These are phyloP conservation scores for Tulasnella sp. DNA, from an alignment of 768 basidiomycete species.

Conservation along the genomic window DNA sequence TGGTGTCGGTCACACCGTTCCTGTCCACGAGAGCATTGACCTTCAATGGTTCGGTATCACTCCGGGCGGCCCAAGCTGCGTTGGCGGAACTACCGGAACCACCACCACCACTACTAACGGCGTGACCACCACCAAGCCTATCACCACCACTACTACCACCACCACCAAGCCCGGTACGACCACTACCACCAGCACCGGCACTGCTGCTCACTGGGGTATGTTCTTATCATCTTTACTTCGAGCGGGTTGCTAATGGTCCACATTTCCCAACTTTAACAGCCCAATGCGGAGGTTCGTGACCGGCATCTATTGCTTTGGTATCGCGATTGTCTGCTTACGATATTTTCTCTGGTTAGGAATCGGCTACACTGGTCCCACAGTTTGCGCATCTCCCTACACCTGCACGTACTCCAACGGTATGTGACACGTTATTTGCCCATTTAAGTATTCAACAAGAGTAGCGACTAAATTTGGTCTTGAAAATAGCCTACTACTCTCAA, in stretches of 20 bases:
- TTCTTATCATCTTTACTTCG: neutral
- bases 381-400: neutral
- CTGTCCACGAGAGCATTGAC: constrained; percentile 36
- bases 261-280: neutral
- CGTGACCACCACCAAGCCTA: neutral
- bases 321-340: neutral
- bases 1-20: constrained; percentile 42
- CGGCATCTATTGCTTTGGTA: neutral
- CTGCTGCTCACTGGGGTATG: neutral
- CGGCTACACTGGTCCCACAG: neutral
- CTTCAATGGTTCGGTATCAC: constrained; percentile 38
- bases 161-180: neutral
- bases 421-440: neutral
- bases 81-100: neutral
- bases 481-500: neutral
- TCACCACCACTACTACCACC: neutral
- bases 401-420: neutral
- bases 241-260: neutral
- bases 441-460: no score
- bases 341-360: neutral
- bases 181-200: neutral
- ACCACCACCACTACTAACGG: neutral
- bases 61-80: neutral
- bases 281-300: neutral
- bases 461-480: neutral